Conservation (phyloP, 352 stramenopile species). For the Globisporangium barbulae region DNA sequence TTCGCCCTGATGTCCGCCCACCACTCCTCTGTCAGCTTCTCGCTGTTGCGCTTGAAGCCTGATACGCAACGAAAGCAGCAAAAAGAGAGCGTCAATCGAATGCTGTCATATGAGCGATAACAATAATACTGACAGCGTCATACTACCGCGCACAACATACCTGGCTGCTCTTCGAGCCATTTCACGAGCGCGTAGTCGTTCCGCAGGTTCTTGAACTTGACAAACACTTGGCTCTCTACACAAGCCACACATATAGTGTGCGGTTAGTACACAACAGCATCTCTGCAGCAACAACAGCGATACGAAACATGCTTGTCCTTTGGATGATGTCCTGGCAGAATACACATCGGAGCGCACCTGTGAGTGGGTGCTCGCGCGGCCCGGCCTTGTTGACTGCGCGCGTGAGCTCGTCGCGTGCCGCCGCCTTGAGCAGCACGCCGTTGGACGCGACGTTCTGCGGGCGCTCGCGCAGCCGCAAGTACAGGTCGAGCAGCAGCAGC, state of each 20-base stretch:
- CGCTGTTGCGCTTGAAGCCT: constrained; percentile 34
- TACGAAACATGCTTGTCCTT: too few relatives aligned
- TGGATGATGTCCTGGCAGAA: neutral
- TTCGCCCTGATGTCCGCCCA: constrained; percentile 39
- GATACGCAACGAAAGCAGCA: too few relatives aligned
- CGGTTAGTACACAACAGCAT: neutral
- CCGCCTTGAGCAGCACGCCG: constrained; percentile 44
- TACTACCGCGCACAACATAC: constrained; percentile 1
- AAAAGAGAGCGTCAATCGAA: too few relatives aligned
- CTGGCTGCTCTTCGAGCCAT: constrained; percentile 44
- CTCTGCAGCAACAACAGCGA: neutral
- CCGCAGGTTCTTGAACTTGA: constrained; percentile 70
- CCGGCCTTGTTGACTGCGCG: constrained; percentile 38
- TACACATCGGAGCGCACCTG: constrained; percentile 15
- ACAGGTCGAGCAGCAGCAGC: constrained; percentile 49
- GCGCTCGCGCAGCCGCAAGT: constrained; percentile 33
- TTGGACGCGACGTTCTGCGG: constrained; percentile 43
- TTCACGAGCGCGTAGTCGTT: constrained; percentile 45
- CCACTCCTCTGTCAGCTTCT: constrained; percentile 40
- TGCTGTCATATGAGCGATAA: neutral
- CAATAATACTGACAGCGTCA: neutral
- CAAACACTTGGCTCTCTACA: constrained; percentile 45
- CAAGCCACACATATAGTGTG: too few relatives aligned
- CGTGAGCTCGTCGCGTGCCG: constrained; percentile 43
- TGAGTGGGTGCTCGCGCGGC: constrained; percentile 30